These are phyloP conservation scores for Suhomyces wounanorum DNA, from an alignment of 1,139 yeast species.

Conservation along the genomic window DNA sequence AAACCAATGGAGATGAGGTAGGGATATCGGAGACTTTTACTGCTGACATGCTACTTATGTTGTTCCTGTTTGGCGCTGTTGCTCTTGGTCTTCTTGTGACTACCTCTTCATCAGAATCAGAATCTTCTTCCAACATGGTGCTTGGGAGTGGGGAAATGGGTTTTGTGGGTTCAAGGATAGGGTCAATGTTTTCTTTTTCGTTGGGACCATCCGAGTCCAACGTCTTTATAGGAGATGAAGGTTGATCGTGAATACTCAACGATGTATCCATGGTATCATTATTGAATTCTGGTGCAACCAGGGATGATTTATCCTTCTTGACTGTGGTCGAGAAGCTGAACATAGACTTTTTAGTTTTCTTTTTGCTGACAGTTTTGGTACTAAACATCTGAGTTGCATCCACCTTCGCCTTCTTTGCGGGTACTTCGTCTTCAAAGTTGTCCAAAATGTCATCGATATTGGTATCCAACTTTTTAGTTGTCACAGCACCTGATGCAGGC, in stretches of 20 bases:
- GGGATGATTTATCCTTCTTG: constrained; percentile 20
- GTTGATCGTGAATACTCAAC: constrained; percentile 15
- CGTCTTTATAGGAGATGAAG: constrained; percentile 17
- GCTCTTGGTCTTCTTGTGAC: constrained; percentile 44
- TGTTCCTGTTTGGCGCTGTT: constrained; percentile 17
- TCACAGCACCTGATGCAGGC: constrained; percentile 39
- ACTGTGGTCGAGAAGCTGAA: constrained; percentile 34
- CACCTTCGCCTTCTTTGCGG: constrained; percentile 24
- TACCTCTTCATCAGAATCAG: constrained; percentile 56
- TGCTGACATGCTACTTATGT: constrained; percentile 20
- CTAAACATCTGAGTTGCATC: constrained; percentile 13
- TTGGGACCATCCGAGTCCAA: constrained; percentile 7
- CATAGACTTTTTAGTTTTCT: constrained; percentile 16
- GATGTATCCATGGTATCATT: constrained; percentile 12
- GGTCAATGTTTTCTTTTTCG: constrained; percentile 13
- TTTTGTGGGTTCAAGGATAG: constrained; percentile 1
- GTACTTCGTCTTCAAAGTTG: constrained; percentile 35
- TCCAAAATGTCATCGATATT: constrained; percentile 50
- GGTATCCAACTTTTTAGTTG: constrained; percentile 34
- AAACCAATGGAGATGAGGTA: constrained; percentile 28
- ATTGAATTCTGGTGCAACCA: constrained; percentile 9
- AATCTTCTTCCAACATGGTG: constrained; percentile 20
- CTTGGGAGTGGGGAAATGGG: neutral
- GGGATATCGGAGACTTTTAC: constrained; percentile 26
- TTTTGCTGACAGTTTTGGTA: constrained; percentile 11